Evolutionary conservation across 2,329 filamentous ascomycete genomes (phyloP).

Genomic region (Aureobasidium sp.): DNA sequence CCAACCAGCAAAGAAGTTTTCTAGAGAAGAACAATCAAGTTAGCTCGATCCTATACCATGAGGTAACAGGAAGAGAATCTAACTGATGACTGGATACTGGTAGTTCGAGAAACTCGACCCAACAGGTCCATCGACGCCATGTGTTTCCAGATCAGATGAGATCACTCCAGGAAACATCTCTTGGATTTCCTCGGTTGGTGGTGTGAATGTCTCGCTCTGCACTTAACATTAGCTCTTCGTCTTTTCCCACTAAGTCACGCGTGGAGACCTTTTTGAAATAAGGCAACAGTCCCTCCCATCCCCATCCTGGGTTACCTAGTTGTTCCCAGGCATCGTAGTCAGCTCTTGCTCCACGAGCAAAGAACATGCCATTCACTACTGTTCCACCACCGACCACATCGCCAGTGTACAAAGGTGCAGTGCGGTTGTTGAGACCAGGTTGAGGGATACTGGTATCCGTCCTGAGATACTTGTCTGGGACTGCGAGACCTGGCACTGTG

Average conservation of each 20-base stretch:
- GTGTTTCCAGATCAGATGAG: slow-evolving; percentile 17
- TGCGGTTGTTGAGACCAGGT: slow-evolving; percentile 5
- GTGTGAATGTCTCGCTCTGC: slow-evolving; percentile 23
- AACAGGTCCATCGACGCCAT: slow-evolving; percentile 20
- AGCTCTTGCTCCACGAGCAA: slow-evolving; percentile 12
- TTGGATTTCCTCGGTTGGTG: slow-evolving; percentile 15
- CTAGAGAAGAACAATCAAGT: not conserved
- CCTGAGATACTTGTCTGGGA: slow-evolving; percentile 5
- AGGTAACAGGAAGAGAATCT: not conserved
- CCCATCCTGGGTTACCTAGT: slow-evolving; percentile 9
- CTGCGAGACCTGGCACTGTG: slow-evolving; percentile 11
- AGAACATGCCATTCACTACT: slow-evolving; percentile 13
- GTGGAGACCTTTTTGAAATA: slow-evolving; percentile 21
- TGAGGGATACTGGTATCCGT: slow-evolving; percentile 10
- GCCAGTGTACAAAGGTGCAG: not conserved
- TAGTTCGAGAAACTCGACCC: slow-evolving; percentile 20
- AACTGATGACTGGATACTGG: slow-evolving; percentile 21
- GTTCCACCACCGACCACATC: slow-evolving; percentile 8
- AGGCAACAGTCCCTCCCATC: slow-evolving; percentile 14
- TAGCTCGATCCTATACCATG: not conserved
- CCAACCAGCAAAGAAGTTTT: slow-evolving; percentile 19
- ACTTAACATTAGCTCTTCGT: slow-evolving; percentile 13
- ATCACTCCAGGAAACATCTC: not conserved
- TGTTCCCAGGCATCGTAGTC: slow-evolving; percentile 13
- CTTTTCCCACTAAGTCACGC: slow-evolving; percentile 6